Evolutionary conservation across 305 asterid genomes (phyloP).

Genomic region (Ilex paraguariensis): DNA sequence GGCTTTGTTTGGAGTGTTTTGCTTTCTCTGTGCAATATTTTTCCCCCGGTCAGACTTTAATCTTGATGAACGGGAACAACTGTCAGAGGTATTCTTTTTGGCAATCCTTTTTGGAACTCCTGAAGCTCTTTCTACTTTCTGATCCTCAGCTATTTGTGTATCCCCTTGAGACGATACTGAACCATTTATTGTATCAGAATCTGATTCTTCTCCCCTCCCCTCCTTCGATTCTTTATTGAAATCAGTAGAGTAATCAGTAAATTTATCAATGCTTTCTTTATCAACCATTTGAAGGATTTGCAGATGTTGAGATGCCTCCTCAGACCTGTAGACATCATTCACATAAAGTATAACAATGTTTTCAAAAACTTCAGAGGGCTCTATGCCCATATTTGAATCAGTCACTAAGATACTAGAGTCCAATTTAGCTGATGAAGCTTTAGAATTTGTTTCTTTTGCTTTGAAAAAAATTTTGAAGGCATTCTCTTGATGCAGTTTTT

Average conservation of each 20-base stretch:
- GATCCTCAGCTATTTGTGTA: constrained; percentile 55
- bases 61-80: constrained; percentile 26
- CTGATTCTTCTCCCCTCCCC: constrained; percentile 56
- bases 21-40: constrained; percentile 25
- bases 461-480: constrained; percentile 39
- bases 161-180: constrained; percentile 74
- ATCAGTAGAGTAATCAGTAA: constrained; percentile 45
- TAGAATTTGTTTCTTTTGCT: constrained; percentile 41
- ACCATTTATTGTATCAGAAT: constrained; percentile 57
- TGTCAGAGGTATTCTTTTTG: constrained; percentile 28
- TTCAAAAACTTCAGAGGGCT: constrained; percentile 49
- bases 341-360: constrained; percentile 41
- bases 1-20: constrained; percentile 32
- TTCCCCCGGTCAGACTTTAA: constrained; percentile 36
- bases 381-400: constrained; percentile 41
- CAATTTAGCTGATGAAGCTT: constrained; percentile 32
- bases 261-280: constrained; percentile 33
- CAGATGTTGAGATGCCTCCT: constrained; percentile 31
- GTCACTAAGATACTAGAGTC: constrained; percentile 30
- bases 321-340: constrained; percentile 44
- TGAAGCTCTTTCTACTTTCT: constrained; percentile 37
- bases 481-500: constrained; percentile 45
- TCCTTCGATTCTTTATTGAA: constrained; percentile 41
- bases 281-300: constrained; percentile 31
- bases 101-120: constrained; percentile 21